Base-by-base conservation (phyloP, 2,329 filamentous ascomycete species). In the Fusarium xyrophilum region DNA sequence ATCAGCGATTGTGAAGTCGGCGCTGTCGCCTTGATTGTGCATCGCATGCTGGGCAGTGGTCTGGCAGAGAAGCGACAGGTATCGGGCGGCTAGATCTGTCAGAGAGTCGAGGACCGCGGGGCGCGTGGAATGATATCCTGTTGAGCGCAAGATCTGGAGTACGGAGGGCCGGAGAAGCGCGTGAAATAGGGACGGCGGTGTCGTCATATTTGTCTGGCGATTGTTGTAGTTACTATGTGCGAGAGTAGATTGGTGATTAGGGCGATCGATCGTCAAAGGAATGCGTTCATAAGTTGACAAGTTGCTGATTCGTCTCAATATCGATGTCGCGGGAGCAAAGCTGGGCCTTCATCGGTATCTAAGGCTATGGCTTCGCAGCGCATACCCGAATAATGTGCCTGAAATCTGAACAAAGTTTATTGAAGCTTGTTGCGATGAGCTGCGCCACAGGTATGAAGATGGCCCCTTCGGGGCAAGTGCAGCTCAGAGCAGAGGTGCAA, bases 61-160 rank as follows among this genome's bases (percentile, higher is more conserved):
- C 65, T 89, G 86, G 66, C 92, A 92, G 23, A 97, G 87, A 6
- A 92, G 82, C 25, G 88, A 82, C 60, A 98, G 82, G 79, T 97
- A 97, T 69, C 92, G 89, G 43, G 90, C 91, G 1, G 93, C 90
- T 11, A 98, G 85, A 79, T 97, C 93, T 17, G 93, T 92, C n/a
- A 97, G 79, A 13, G 92, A 90, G 80, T 98, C 94, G 60, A 97
- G 84, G 10, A 96, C 93, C 6, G 91, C 90, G 4, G 93, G 90
- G 56, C 89, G 89, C 52, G 93, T 92, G 42, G 90, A 86, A 77
- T 96, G 92, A 81, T 96, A 98, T 76, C 95, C 95, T 27, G 93
- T 91, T 32, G 94, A 93, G 75, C 95, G 93, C 53, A 98, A 88
- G 74, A 97, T 95, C 80, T 97, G 93, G 60, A 98, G 88, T 64